phyloP scores from a whole-genome alignment of 371 early-diverging fungal species.

The Chytridiales sp. region DNA sequence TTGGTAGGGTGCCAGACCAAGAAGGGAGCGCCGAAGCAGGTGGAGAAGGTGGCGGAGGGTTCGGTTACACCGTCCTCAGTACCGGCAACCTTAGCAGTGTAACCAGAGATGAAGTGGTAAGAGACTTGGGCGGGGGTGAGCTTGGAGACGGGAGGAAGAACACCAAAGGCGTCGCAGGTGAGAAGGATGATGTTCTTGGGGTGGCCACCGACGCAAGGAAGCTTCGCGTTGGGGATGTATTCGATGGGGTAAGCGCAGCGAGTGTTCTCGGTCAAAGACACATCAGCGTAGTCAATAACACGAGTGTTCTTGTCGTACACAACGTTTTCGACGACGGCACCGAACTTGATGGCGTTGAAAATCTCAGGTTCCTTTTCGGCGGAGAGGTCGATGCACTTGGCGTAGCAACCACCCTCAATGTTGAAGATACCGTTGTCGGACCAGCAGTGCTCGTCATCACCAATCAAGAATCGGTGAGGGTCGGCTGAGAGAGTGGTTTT shows the following conservation, averaged over 20 bases:
- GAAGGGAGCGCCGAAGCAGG: conserved; percentile 97
- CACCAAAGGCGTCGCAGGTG: conserved; percentile 98
- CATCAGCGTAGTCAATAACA: conserved; percentile 83
- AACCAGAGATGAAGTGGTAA: conserved; percentile 92
- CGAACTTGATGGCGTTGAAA: conserved; percentile 92
- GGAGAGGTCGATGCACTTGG: conserved; percentile 93
- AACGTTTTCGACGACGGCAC: conserved; percentile 94
- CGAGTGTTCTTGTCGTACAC: conserved; percentile 80
- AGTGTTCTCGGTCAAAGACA: conserved; percentile 91
- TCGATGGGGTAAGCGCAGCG: conserved; percentile 98
- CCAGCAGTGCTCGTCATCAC: conserved; percentile 99
- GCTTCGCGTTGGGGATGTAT: conserved; percentile 93
- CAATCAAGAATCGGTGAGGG: conserved; percentile 88
- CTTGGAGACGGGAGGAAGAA: conserved; percentile 91
- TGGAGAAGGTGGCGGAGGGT: conserved; percentile 92
- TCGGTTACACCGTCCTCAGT: conserved; percentile 96
- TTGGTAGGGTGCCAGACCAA: conserved; percentile 94
- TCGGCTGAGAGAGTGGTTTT: conserved; percentile 97
- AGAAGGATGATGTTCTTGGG: conserved; percentile 95
- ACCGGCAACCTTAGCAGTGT: conserved; percentile 81
- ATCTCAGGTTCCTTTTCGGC: conserved; percentile 98
- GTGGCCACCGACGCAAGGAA: conserved; percentile 91
- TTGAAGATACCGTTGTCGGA: conserved; percentile 92
- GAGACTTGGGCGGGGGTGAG: conserved; percentile 89
- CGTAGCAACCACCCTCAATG: conserved; percentile 98